Base-by-base conservation (phyloP, 495 filamentous ascomycete genomes). In the Penicillium malachiteum region DNA sequence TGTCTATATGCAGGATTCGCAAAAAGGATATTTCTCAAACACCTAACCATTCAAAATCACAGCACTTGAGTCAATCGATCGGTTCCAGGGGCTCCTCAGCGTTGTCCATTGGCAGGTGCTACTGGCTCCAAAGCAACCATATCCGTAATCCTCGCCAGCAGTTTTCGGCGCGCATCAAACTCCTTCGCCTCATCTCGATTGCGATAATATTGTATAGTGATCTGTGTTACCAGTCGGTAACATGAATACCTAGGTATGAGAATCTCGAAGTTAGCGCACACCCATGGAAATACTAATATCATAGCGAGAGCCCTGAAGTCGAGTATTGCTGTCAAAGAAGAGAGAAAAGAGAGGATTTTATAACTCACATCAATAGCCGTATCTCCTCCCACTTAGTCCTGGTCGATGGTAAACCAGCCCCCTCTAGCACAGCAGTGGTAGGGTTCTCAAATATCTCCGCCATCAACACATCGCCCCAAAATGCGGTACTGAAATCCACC, bases 381-480 rank as follows among this genome's bases (percentile, higher is more conserved):
- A 66, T 64, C 9, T 52, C 52, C 51, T 68, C 71, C 26, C 57
- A 51, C 37, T 60, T 55, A 9, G 53, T 65, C 43, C 60, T 43
- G 2, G 45, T 26, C 37, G 63, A 56, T 18, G 57, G 61, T 39
- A 74, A 42, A 10, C 74, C 76, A 50, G 72, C 74, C 4, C 73
- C 72, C 48, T 78, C 74, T 12, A 74, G 57, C 12, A 72, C 61
- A 14, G 70, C 65, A 17, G 62, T 47, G 8, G 64, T 70, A 1
- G 74, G 68, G 14, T 64, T 50, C 44, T 74, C 76, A 40, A 73
- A 74, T 1, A 78, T 66, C 46, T 78, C 70, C 8, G 74, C 76
- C 70, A 81, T 73, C 46, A 70, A 65, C 7, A 74, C 40, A 56
- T 82, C 79, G 1, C 78, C 79, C 79, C 79, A 82, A 7, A 80